Conservation (phyloP, 306 rosid species). For the Lathyrus sativus region DNA sequence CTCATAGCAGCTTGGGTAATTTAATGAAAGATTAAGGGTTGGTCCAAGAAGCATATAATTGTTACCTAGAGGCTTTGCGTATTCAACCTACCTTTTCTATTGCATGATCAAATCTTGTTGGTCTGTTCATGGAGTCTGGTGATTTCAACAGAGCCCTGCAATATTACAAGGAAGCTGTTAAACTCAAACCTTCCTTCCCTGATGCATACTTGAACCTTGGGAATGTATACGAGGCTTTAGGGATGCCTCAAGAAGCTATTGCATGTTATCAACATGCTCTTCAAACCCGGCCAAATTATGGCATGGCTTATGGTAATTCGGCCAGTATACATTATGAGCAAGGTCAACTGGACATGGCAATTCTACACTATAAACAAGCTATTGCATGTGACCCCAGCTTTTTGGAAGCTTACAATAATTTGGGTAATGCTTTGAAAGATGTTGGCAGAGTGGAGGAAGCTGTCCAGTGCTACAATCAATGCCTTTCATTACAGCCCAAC, state of each 20-base stretch:
- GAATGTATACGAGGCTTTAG: conserved; percentile 92
- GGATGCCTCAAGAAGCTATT: too few relatives aligned
- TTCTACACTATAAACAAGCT: conserved; percentile 94
- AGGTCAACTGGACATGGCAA: conserved; percentile 92
- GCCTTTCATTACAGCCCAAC: conserved; percentile 86
- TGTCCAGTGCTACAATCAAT: conserved; percentile 91
- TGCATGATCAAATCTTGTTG: too few relatives aligned
- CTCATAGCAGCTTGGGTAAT: too few relatives aligned
- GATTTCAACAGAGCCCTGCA: too few relatives aligned
- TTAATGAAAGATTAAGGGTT: too few relatives aligned
- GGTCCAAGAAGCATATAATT: too few relatives aligned
- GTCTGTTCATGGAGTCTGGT: too few relatives aligned
- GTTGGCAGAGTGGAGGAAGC: conserved; percentile 94
- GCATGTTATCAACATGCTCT: too few relatives aligned
- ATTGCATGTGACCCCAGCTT: conserved; percentile 84
- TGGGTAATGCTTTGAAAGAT: conserved; percentile 98
- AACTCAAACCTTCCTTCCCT: conserved; percentile 94
- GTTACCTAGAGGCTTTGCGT: too few relatives aligned
- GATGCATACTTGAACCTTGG: conserved; percentile 99
- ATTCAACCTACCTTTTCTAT: too few relatives aligned
- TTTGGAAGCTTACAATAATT: conserved; percentile 96
- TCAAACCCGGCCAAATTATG: too few relatives aligned
- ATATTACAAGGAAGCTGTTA: conserved; percentile 99
- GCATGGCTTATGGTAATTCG: conserved; percentile 96
- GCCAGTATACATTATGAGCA: conserved; percentile 92